A percentile compares a stretch with the other conserved stretches of the same genome.
Conservation (phyloP, 139 green algal species). For the Chlamydomonas sp. region DNA sequence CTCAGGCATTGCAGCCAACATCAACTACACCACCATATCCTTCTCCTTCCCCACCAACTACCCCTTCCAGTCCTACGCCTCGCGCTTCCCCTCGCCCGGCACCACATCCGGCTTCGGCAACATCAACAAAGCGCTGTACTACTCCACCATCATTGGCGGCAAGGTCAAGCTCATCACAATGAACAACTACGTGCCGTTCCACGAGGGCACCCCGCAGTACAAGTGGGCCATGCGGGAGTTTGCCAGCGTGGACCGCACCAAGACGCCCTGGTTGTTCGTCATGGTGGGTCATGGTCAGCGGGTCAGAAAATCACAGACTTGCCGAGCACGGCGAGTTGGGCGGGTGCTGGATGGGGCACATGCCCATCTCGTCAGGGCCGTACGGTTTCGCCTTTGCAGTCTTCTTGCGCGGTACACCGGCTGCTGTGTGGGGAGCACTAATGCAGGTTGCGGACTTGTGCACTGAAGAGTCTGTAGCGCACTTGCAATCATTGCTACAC, state of each 20-base stretch:
- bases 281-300: not conserved
- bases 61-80: slow-evolving; percentile 49
- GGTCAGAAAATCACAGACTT: not conserved
- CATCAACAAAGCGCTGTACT: slow-evolving; percentile 47
- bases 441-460: not conserved
- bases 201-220: slow-evolving; percentile 37
- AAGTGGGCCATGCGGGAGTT: slow-evolving; percentile 12
- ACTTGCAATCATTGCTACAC: not conserved
- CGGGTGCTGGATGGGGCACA: too few species aligned
- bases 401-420: too few species aligned
- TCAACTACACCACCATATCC: slow-evolving; percentile 41
- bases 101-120: slow-evolving; percentile 21
- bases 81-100: slow-evolving; percentile 37
- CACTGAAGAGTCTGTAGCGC: not conserved
- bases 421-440: not conserved
- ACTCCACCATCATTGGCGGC: slow-evolving; percentile 38
- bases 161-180: slow-evolving; percentile 37
- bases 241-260: slow-evolving; percentile 19
- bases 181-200: slow-evolving; percentile 54
- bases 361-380: too few species aligned
- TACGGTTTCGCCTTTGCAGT: too few species aligned
- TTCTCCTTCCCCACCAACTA: slow-evolving; percentile 51
- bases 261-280: slow-evolving; percentile 46
- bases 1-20: slow-evolving; percentile 9
- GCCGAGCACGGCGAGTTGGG: too few species aligned